Conservation (phyloP, 2,329 filamentous ascomycete species). For the Fusarium verticillioides region DNA sequence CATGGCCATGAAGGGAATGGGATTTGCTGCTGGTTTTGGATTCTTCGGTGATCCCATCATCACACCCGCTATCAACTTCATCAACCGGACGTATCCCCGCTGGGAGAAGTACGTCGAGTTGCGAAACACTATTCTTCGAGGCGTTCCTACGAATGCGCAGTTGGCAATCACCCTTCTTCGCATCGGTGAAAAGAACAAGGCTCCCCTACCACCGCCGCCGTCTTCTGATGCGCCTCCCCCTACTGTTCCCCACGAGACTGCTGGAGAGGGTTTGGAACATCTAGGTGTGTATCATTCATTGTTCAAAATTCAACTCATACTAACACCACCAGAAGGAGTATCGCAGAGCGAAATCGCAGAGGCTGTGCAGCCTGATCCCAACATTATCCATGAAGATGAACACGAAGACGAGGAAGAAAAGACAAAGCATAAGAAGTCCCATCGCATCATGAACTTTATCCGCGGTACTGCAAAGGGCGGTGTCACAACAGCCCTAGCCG, state of each 20-base stretch:
- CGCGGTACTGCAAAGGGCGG: constrained; percentile 76
- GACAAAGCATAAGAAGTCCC: constrained; percentile 55
- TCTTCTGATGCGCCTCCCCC: constrained; percentile 50
- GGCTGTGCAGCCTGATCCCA: constrained; percentile 62
- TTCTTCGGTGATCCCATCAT: constrained; percentile 87
- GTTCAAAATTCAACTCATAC: neutral
- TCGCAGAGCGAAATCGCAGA: constrained; percentile 72
- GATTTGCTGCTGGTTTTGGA: constrained; percentile 75
- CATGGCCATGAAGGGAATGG: constrained; percentile 71
- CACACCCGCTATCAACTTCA: constrained; percentile 64
- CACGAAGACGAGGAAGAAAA: constrained; percentile 61
- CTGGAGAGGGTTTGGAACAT: constrained; percentile 51
- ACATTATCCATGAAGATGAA: constrained; percentile 50
- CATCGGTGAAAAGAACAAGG: constrained; percentile 83
- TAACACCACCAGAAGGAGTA: constrained; percentile 55
- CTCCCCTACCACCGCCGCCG: constrained; percentile 74
- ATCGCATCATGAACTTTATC: constrained; percentile 69
- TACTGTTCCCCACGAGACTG: constrained; percentile 56
- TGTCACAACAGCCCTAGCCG: constrained; percentile 76
- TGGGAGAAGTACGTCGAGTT: constrained; percentile 82
- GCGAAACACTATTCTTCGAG: constrained; percentile 80
- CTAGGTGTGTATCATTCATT: constrained; percentile 45
- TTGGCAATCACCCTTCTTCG: constrained; percentile 83
- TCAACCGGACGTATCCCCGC: constrained; percentile 72
- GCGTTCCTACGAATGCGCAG: constrained; percentile 87